Evolutionary conservation across 2,329 filamentous ascomycete species (phyloP).

Genomic region (Ascochyta fabae): DNA sequence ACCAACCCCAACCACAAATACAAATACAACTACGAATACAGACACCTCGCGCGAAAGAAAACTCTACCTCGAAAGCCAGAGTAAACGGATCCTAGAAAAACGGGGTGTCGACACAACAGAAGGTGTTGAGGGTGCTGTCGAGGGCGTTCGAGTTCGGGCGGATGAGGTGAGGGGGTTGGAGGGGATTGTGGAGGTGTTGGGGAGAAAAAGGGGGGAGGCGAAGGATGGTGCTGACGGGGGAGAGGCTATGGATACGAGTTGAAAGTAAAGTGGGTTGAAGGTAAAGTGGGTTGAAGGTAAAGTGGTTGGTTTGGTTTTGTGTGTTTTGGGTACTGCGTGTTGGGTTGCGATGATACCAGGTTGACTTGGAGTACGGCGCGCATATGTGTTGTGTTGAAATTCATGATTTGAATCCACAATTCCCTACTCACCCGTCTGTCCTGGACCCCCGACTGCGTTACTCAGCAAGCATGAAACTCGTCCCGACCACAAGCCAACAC

Average conservation of each 20-base stretch:
- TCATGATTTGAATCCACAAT: not conserved
- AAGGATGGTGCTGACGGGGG: not conserved
- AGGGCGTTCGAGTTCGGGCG: conserved; percentile 29
- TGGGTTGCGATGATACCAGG: not conserved
- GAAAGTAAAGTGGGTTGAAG: no score
- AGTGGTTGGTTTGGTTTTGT: no score
- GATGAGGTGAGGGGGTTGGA: conserved; percentile 45
- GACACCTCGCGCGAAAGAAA: conserved; percentile 71
- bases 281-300: not conserved
- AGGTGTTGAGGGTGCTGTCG: conserved; percentile 42
- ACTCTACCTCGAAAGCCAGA: conserved; percentile 83
- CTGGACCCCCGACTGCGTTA: no score
- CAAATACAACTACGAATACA: conserved; percentile 33
- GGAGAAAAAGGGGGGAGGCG: conserved; percentile 3
- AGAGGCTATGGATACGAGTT: conserved; percentile 36
- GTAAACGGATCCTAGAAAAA: conserved; percentile 76
- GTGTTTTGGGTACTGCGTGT: no score
- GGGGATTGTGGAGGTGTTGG: conserved; percentile 29
- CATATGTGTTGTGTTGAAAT: not conserved
- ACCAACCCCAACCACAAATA: conserved; percentile 12
- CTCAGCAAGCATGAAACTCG: no score
- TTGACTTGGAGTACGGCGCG: not conserved
- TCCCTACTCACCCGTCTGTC: not conserved
- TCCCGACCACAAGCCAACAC: no score
- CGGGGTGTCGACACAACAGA: conserved; percentile 65